Evolutionary conservation across 495 filamentous ascomycete genomes (phyloP).

Genomic region (Podospora tetraspora): DNA sequence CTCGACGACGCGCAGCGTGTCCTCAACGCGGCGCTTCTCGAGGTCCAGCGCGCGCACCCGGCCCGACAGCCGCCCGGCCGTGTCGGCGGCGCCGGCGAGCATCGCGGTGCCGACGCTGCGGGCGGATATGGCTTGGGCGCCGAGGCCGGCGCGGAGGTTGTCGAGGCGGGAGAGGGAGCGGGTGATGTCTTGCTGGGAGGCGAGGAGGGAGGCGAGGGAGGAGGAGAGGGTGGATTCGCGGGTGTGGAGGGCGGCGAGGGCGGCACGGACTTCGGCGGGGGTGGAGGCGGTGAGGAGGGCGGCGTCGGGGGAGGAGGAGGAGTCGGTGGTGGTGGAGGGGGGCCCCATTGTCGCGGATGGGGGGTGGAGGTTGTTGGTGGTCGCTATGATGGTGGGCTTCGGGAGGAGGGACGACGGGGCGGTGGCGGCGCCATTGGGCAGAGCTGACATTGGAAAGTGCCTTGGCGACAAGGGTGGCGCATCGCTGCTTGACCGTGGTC

Average conservation of each 20-base stretch:
- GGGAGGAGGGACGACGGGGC: constrained; percentile 22
- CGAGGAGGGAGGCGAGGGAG: constrained; percentile 68
- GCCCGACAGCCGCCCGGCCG: constrained; percentile 77
- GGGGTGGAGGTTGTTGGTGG: constrained; percentile 12
- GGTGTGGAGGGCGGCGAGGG: constrained; percentile 64
- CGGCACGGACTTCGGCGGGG: constrained; percentile 70
- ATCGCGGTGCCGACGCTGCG: constrained; percentile 80
- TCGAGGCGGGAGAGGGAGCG: constrained; percentile 85
- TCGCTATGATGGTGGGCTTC: constrained; percentile 12
- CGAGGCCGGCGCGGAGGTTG: constrained; percentile 79
- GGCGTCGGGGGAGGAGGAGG: constrained; percentile 23
- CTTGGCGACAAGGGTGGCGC: constrained; percentile 28
- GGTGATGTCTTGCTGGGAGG: constrained; percentile 75
- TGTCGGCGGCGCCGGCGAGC: constrained; percentile 76
- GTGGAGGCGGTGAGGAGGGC: constrained; percentile 64
- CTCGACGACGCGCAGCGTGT: constrained; percentile 87
- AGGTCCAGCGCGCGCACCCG: constrained; percentile 81
- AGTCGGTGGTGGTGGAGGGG: constrained; percentile 7
- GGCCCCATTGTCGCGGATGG: constrained; percentile 5
- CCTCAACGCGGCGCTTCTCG: constrained; percentile 84
- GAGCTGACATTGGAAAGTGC: constrained; percentile 34
- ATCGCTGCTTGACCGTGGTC: constrained; percentile 23
- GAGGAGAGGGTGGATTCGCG: constrained; percentile 70
- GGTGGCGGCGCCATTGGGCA: constrained; percentile 36
- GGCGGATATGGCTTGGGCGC: constrained; percentile 79